phyloP scores from a whole-genome alignment of 768 basidiomycete genomes.

The Candolleomyces efflorescens region DNA sequence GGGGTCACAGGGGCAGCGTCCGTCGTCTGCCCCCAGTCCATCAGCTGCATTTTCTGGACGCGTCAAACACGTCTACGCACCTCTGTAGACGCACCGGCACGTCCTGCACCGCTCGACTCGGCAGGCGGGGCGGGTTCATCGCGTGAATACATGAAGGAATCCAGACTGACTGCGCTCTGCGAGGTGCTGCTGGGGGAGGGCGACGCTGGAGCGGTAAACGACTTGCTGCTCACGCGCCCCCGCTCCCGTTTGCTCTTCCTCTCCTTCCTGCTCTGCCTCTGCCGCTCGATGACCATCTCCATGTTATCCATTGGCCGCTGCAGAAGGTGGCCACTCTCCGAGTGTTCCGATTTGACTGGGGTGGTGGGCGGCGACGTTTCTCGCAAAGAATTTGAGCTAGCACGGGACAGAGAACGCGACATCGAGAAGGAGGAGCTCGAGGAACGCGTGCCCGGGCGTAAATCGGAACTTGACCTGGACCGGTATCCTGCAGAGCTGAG shows the following conservation, averaged over 20 bases:
- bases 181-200: conserved; percentile 52
- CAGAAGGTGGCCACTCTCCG: conserved; percentile 37
- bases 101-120: conserved; percentile 25
- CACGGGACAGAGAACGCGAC: conserved; percentile 40
- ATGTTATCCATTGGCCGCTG: conserved; percentile 66
- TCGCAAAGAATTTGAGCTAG: conserved; percentile 45
- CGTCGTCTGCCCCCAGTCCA: conserved; percentile 12
- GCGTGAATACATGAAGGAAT: conserved; percentile 53
- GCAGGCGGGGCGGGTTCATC: conserved; percentile 39
- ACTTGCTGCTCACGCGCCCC: conserved; percentile 38
- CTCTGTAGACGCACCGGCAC: conserved; percentile 27
- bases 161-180: conserved; percentile 39
- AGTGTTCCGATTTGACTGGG: conserved; percentile 61
- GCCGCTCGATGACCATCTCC: conserved; percentile 74
- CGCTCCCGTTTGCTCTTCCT: conserved; percentile 43
- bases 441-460: conserved; percentile 31
- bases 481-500: conserved; percentile 26
- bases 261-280: conserved; percentile 54
- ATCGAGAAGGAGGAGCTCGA: conserved; percentile 30
- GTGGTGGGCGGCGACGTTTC: conserved; percentile 56
- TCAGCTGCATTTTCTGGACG: conserved; percentile 17
- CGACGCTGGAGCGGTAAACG: conserved; percentile 37
- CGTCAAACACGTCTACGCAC: conserved; percentile 37
- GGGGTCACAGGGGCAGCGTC: conserved; percentile 47
- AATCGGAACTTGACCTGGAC: conserved; percentile 31